phyloP scores from a whole-genome alignment of 768 basidiomycete genomes.

The Boletus patriciae region DNA sequence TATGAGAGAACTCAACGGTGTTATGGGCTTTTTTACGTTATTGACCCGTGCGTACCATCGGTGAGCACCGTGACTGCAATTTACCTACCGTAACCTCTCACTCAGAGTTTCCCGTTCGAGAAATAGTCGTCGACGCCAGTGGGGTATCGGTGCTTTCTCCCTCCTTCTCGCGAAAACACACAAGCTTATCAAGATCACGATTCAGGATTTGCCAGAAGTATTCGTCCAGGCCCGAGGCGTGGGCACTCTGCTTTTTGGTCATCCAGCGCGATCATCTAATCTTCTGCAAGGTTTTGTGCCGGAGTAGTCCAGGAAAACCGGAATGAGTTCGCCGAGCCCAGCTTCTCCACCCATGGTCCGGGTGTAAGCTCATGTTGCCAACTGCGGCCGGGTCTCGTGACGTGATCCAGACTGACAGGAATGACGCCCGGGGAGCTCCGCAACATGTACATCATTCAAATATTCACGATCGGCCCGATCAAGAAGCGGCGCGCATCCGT shows the following conservation, averaged over 20 bases:
- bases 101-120: conserved; percentile 35
- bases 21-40: conserved; percentile 28
- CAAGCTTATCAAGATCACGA: conserved; percentile 29
- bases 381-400: not conserved
- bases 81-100: not conserved
- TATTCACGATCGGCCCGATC: conserved; percentile 37
- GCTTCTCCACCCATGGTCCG: conserved; percentile 34
- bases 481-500: conserved; percentile 21
- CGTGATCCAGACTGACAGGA: not conserved
- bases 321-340: conserved; percentile 29
- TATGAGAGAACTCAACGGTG: conserved; percentile 23
- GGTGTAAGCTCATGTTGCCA: not conserved
- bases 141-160: conserved; percentile 36
- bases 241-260: not conserved
- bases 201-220: conserved; percentile 33
- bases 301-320: conserved; percentile 24
- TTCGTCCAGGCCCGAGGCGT: conserved; percentile 24
- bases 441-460: conserved; percentile 29
- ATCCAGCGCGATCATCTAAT: not conserved
- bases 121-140: conserved; percentile 36
- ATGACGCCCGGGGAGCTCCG: conserved; percentile 11
- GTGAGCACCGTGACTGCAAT: not conserved
- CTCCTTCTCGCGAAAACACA: conserved; percentile 30
- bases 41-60: conserved; percentile 16
- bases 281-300: conserved; percentile 23